Evolutionary conservation across 2,329 filamentous ascomycete genomes (phyloP).

Genomic region (Aspergillus spinulosporus): DNA sequence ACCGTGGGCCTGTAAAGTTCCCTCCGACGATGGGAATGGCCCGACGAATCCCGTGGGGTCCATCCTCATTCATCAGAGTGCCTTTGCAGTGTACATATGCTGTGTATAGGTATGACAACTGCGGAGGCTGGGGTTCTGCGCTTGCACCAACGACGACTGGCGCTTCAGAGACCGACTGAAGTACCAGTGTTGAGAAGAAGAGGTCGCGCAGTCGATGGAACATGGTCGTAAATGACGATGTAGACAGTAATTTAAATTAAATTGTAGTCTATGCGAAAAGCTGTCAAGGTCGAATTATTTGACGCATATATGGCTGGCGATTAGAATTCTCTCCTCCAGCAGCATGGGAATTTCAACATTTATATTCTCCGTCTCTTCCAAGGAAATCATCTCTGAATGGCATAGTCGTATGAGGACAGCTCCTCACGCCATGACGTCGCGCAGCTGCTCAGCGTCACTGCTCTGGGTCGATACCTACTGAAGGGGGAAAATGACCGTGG

Average conservation of each 20-base stretch:
- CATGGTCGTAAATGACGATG: not conserved
- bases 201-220: constrained; percentile 1
- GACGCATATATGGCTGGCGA: too few relatives aligned
- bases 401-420: not conserved
- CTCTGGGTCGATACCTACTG: not conserved
- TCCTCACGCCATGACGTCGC: too few relatives aligned
- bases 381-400: not conserved
- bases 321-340: too few relatives aligned
- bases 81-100: constrained; percentile 25
- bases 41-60: constrained; percentile 24
- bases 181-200: not conserved
- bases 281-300: too few relatives aligned
- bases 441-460: not conserved
- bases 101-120: constrained; percentile 28
- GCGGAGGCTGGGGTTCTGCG: constrained; percentile 14
- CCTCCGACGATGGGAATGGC: constrained; percentile 31
- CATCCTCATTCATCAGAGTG: constrained; percentile 20
- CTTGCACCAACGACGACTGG: not conserved
- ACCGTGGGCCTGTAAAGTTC: constrained; percentile 29
- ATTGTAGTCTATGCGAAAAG: too few relatives aligned
- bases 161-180: not conserved
- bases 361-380: too few relatives aligned
- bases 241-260: too few relatives aligned
- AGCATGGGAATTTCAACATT: too few relatives aligned
- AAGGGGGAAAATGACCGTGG: not conserved